A percentile compares a stretch with the other conserved stretches of the same genome.
phyloP scores from a whole-genome alignment of 805 yeast genomes.

The Ogataea naganishii region DNA sequence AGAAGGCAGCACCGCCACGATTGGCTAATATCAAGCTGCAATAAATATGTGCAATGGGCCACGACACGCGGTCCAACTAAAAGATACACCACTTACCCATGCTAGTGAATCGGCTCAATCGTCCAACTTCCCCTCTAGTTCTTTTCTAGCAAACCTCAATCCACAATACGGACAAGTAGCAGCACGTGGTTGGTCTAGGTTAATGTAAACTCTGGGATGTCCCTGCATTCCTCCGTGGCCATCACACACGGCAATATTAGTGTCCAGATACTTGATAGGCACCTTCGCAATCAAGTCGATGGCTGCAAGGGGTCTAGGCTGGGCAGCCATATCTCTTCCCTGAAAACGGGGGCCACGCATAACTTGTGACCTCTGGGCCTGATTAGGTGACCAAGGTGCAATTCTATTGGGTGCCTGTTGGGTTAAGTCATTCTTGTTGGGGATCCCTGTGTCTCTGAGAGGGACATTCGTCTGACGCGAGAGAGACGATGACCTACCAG shows the following conservation, averaged over 20 bases:
- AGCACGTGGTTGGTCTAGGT: conserved; percentile 67
- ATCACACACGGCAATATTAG: conserved; percentile 70
- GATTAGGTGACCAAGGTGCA: conserved; percentile 64
- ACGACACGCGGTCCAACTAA: too few relatives aligned
- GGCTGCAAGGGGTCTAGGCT: conserved; percentile 79
- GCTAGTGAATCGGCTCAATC: too few relatives aligned
- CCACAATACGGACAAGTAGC: conserved; percentile 81
- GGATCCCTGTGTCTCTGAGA: conserved; percentile 10
- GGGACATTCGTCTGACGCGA: conserved; percentile 5
- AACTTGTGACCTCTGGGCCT: conserved; percentile 50
- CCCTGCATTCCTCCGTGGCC: conserved; percentile 74
- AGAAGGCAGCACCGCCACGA: too few relatives aligned
- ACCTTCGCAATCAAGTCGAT: conserved; percentile 71
- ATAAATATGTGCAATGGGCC: too few relatives aligned
- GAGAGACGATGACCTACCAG: too few relatives aligned
- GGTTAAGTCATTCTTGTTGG: conserved; percentile 15
- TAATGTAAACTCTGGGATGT: conserved; percentile 77
- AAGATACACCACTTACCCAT: too few relatives aligned
- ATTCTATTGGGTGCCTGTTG: conserved; percentile 74
- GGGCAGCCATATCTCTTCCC: conserved; percentile 56
- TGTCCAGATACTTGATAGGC: conserved; percentile 55
- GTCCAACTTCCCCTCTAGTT: conserved; percentile 25
- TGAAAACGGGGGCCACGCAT: conserved; percentile 58
- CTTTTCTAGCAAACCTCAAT: conserved; percentile 51
- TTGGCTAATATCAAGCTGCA: too few relatives aligned